Percentiles rank a stretch among this genome's conserved stretches.
Conservation (phyloP, 1,284 basidiomycete genomes). For the Leccinum ponderosum region DNA sequence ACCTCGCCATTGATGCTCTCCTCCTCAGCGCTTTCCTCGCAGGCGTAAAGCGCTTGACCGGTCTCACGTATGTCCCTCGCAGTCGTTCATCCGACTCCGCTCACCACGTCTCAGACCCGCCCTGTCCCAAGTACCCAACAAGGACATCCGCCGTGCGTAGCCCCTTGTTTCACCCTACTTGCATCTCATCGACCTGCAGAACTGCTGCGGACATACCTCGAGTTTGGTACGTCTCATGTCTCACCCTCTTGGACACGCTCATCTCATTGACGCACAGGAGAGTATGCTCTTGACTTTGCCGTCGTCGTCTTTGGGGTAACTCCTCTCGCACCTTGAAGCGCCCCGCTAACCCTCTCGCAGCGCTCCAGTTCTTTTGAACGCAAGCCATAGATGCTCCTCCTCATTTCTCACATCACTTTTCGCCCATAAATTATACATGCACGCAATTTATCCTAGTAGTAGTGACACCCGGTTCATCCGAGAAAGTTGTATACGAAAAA, state of each 20-base stretch:
- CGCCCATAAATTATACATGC: neutral
- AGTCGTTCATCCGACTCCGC: neutral
- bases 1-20: slow-evolving; percentile 74
- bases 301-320: slow-evolving; percentile 76
- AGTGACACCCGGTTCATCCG: slow-evolving; percentile 46
- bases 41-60: slow-evolving; percentile 77
- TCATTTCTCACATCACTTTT: neutral
- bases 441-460: neutral
- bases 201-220: slow-evolving; percentile 70
- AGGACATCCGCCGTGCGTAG: slow-evolving; percentile 76
- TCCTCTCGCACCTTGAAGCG: slow-evolving; percentile 26
- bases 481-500: slow-evolving; percentile 99
- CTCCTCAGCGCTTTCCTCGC: slow-evolving; percentile 78
- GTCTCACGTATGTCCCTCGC: slow-evolving; percentile 63
- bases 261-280: slow-evolving; percentile 41
- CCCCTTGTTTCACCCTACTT: neutral
- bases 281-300: slow-evolving; percentile 82
- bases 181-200: slow-evolving; percentile 44
- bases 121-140: slow-evolving; percentile 73
- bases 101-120: slow-evolving; percentile 52
- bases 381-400: slow-evolving; percentile 19
- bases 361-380: slow-evolving; percentile 75
- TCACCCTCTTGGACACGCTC: neutral
- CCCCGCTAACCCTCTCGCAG: slow-evolving; percentile 38
- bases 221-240: slow-evolving; percentile 55